Evolutionary conservation across 2,329 filamentous ascomycete species (phyloP).

Genomic region (Fusarium aywerte): DNA sequence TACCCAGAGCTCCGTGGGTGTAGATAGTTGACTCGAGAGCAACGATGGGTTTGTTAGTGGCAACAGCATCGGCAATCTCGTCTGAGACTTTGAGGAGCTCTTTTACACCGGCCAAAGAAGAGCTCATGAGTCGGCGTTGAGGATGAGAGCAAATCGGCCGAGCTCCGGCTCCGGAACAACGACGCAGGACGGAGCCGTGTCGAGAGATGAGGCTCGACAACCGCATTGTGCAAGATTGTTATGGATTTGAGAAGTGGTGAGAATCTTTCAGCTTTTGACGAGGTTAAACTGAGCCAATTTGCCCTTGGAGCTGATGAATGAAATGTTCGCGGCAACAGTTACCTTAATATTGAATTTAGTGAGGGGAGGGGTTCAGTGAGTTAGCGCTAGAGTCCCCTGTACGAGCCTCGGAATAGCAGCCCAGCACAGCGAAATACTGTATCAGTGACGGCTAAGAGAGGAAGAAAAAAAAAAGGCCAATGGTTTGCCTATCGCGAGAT

Average conservation of each 20-base stretch:
- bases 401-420: constrained; percentile 20
- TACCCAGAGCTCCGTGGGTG: constrained; percentile 89
- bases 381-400: constrained; percentile 1
- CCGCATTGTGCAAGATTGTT: constrained; percentile 22
- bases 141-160: constrained; percentile 28
- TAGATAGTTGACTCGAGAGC: constrained; percentile 97
- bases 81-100: constrained; percentile 77
- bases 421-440: not conserved
- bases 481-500: constrained; percentile 12
- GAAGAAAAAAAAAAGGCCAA: not conserved
- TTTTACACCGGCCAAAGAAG: constrained; percentile 47
- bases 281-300: constrained; percentile 1
- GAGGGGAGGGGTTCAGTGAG: constrained; percentile 24
- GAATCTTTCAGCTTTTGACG: not conserved
- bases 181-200: constrained; percentile 35
- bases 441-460: not conserved
- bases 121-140: constrained; percentile 41
- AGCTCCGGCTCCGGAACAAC: constrained; percentile 28
- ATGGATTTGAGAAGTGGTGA: not conserved
- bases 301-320: constrained; percentile 3
- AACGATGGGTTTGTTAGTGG: constrained; percentile 82
- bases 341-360: constrained; percentile 9
- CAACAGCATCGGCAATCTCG: constrained; percentile 82
- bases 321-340: not conserved
- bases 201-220: constrained; percentile 36